Evolutionary conservation across 306 rosid species (phyloP).

Genomic region (Elaeagnus macrophylla): DNA sequence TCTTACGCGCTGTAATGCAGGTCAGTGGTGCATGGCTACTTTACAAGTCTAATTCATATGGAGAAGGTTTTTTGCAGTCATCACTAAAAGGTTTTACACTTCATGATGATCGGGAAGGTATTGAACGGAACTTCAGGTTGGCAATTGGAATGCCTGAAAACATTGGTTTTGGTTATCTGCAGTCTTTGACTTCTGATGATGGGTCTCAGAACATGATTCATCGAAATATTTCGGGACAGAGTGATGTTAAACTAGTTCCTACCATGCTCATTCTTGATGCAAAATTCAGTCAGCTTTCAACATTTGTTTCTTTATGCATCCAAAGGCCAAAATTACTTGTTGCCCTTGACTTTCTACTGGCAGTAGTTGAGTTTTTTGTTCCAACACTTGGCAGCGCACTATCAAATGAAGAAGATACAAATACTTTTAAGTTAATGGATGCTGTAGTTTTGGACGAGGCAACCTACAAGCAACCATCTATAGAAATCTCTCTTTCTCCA

Average conservation of each 20-base stretch:
- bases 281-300: conserved; percentile 48
- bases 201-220: conserved; percentile 24
- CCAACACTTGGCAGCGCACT: conserved; percentile 61
- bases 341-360: conserved; percentile 91
- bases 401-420: conserved; percentile 46
- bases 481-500: conserved; percentile 67
- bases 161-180: conserved; percentile 32
- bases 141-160: conserved; percentile 72
- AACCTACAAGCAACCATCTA: conserved; percentile 57
- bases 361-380: conserved; percentile 83
- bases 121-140: conserved; percentile 70
- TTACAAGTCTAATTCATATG: conserved; percentile 64
- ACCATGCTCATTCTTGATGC: conserved; percentile 88
- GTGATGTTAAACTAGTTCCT: conserved; percentile 40
- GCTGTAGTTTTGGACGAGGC: conserved; percentile 57
- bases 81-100: conserved; percentile 75
- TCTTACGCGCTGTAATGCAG: conserved; percentile 32
- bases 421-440: conserved; percentile 36
- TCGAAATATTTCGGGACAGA: conserved; percentile 26
- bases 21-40: conserved; percentile 79
- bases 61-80: conserved; percentile 84
- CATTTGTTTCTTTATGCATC: conserved; percentile 54
- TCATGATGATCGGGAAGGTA: conserved; percentile 91
- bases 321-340: conserved; percentile 94
- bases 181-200: conserved; percentile 25